phyloP scores from a whole-genome alignment of 495 filamentous ascomycete species.

The Staphylotrichum tortipilum region DNA sequence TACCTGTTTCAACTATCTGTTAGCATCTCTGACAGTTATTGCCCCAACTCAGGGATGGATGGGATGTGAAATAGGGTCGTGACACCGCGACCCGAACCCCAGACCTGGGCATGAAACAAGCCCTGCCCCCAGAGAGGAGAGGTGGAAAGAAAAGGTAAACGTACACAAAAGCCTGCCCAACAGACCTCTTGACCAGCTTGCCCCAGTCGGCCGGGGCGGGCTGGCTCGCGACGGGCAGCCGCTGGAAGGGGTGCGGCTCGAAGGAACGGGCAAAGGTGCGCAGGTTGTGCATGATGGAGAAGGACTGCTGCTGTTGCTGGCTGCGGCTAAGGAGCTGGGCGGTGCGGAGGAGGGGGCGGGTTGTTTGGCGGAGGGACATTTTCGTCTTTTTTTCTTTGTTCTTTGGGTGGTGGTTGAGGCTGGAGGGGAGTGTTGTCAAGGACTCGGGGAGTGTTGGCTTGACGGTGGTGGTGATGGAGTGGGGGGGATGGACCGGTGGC shows the following conservation, averaged over 20 bases:
- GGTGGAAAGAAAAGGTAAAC: background rate
- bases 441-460: too few species aligned
- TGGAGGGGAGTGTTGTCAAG: too few species aligned
- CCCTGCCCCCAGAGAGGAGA: too few species aligned
- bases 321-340: background rate
- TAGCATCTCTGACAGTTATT: background rate
- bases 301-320: slow-evolving; percentile 11
- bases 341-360: background rate
- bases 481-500: background rate
- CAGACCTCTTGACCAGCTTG: slow-evolving; percentile 10
- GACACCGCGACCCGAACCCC: too few species aligned
- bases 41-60: background rate
- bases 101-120: too few species aligned
- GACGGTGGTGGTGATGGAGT: background rate
- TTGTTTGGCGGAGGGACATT: background rate
- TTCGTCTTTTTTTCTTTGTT: background rate
- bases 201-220: slow-evolving; percentile 21
- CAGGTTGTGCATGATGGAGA: slow-evolving; percentile 22
- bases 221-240: slow-evolving; percentile 18
- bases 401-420: background rate
- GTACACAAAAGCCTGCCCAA: slow-evolving; percentile 16
- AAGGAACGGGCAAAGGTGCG: slow-evolving; percentile 22
- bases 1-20: background rate
- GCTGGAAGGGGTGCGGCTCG: slow-evolving; percentile 29
- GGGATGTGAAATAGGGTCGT: too few species aligned